Percentiles rank a stretch among this genome's conserved stretches.
Conservation (phyloP, 768 basidiomycete genomes). For the Rhodotorula sphaerocarpa region DNA sequence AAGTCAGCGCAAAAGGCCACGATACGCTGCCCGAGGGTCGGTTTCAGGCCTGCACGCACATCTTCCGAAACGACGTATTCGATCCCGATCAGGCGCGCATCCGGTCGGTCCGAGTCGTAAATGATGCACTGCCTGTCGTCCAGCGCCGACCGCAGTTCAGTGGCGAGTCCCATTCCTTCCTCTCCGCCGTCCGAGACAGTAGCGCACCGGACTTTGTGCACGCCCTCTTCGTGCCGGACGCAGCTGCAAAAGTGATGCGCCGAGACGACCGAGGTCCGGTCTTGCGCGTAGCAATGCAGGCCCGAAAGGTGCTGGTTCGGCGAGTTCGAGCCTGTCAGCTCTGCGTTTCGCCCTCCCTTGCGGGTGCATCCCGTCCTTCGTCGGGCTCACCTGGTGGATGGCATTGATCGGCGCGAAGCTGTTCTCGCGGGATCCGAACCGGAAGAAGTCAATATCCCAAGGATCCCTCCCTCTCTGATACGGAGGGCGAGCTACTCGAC, state of each 20-base stretch:
- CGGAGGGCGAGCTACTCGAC: too few relatives aligned
- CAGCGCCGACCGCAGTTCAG: background rate
- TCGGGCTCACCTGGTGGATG: conserved; percentile 40
- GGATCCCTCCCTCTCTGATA: too few relatives aligned
- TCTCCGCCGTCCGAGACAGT: background rate
- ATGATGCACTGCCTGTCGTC: conserved; percentile 46
- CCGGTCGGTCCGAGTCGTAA: conserved; percentile 48
- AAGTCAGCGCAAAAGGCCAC: too few relatives aligned
- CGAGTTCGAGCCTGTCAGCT: background rate
- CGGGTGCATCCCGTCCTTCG: too few relatives aligned
- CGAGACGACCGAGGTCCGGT: background rate
- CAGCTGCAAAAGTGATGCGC: conserved; percentile 29
- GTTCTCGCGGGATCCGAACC: background rate
- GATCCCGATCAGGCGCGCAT: conserved; percentile 52
- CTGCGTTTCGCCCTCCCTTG: background rate
- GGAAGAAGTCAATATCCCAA: too few relatives aligned
- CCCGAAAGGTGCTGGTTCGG: conserved; percentile 41
- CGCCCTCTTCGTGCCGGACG: background rate
- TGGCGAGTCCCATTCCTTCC: too few relatives aligned
- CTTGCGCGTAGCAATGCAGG: conserved; percentile 45
- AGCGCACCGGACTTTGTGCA: background rate
- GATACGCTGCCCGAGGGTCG: too few relatives aligned
- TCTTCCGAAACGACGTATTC: conserved; percentile 52
- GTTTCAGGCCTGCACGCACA: conserved; percentile 44
- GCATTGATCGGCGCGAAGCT: conserved; percentile 45